Evolutionary conservation across 768 basidiomycete species (phyloP), one percentile per base, ranked within the genome.

Genomic region (Mycena rebaudengoi): DNA sequence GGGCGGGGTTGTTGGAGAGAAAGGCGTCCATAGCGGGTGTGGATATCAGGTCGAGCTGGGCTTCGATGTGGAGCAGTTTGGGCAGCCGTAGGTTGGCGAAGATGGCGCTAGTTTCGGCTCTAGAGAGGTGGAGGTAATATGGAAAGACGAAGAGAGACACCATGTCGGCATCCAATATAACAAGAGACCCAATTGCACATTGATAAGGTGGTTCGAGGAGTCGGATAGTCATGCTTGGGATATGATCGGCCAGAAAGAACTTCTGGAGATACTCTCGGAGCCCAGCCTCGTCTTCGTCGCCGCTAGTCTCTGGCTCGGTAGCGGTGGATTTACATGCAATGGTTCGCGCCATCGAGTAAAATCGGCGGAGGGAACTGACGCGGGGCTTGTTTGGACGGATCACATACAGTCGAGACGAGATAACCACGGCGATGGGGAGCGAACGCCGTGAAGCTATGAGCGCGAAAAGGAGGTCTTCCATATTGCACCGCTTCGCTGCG

Each of bases 161-260:
- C n/a, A 35, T n/a, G 51, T 21, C n/a, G 21, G 25, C 2, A 46
- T 3, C 14, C 35, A 63, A n/a, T 11, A 57, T 14, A 4, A 63
- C 21, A 6, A 63, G 16, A 10, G 51, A 43, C 3, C 62, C 62
- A 10, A 63, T 35, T 0, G 49, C 16, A 8, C 21, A 5, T 13
- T 53, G 54, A 2, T n/a, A n/a, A n/a, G n/a, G n/a, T n/a, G 48
- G 23, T 28, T 63, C 54, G 25, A 63, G 52, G 4, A 25, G 25
- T 16, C 40, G 48, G 62, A 63, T 25, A 10, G 62, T 56, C 5
- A 63, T n/a, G 48, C 28, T 55, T n/a, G n/a, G n/a, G 0, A 53
- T 52, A 1, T 48, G 43, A 39, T 23, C 21, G 10, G 49, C 28
- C 10, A 53, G 35, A 18, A 62, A 41, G 13, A 62, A n/a, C n/a